A percentile compares a stretch with the other conserved stretches of the same genome.
Evolutionary conservation across 164 flowering plant genomes (phyloP).

Genomic region (Platanus orientalis): DNA sequence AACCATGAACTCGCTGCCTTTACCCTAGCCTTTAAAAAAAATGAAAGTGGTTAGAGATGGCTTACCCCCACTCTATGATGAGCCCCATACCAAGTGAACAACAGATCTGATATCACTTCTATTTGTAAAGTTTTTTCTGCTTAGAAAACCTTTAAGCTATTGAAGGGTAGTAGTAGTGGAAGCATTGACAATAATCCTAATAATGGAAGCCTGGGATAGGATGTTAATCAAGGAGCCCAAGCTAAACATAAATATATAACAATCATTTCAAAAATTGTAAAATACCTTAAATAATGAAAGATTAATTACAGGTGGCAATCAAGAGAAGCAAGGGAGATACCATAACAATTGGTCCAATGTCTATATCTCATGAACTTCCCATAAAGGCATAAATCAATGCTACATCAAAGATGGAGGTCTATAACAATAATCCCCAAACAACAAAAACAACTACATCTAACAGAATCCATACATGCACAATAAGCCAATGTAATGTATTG

Average conservation of each 20-base stretch:
- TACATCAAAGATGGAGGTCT: constrained; percentile 96
- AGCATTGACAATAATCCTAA: constrained; percentile 95
- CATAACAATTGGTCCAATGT: constrained; percentile 94
- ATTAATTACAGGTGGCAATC: no score
- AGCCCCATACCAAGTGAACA: constrained; percentile 50
- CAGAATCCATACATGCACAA: neutral
- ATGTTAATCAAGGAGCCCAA: constrained; percentile 91
- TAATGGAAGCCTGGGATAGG: constrained; percentile 92
- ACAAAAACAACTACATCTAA: neutral
- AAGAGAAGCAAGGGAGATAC: constrained; percentile 81
- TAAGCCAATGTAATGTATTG: neutral
- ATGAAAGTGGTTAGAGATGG: constrained; percentile 2
- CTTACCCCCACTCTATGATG: constrained; percentile 77
- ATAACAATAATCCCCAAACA: constrained; percentile 13
- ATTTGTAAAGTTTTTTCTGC: constrained; percentile 67
- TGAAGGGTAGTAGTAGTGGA: constrained; percentile 92
- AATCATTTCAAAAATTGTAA: no score
- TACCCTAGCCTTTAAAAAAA: no score
- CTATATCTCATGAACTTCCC: constrained; percentile 97
- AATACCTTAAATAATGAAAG: no score
- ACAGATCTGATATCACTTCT: constrained; percentile 72
- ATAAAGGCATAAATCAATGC: constrained; percentile 78
- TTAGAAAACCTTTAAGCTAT: no score
- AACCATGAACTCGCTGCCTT: neutral
- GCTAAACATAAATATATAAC: constrained; percentile 30